Evolutionary conservation across 345 rosid genomes (phyloP), one percentile per base, ranked within the genome.

Genomic region (Camelina sativa): DNA sequence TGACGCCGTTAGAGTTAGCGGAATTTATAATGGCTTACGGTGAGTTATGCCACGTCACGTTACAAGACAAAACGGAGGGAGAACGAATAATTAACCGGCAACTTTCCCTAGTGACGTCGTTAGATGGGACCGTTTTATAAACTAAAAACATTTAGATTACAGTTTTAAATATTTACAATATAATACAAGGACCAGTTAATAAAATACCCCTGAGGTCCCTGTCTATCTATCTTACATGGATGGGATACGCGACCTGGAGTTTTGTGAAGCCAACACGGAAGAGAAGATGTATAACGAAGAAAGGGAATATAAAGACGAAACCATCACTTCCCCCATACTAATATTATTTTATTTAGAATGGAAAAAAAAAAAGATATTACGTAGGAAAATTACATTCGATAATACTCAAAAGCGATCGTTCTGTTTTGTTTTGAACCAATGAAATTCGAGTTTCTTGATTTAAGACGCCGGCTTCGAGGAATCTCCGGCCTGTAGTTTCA

Each of bases 31-130:
- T 73, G 67, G 68, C 71, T 40, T 38, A 23, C 54, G 73, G 77
- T 35, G 44, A 46, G 60, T 35, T 57, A 53, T 28, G 68, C 55
- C 79, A 69, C 71, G 76, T 74, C 62, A 74, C 17, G 63, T 30
- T 65, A 72, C 8, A 71, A 16, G 68, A 77, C 80, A 77, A 77
- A 71, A 50, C 48, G 58, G 58, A 32, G 37, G 73, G 64, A 58
- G 68, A 60, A 51, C 58, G 76, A 77, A 77, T 77, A 77, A 40
- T 72, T 51, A 50, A 64, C 80, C 72, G 61, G 76, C 66, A 64
- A 64, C 76, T 65, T 72, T 76, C 1, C 63, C 3, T 41, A 43
- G 69, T 77, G 72, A 77, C 80, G 73, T 71, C 77, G 76, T 59
- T 71, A 57, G 62, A 65, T 65, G 76, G 68, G 76, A 40, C 80